These are phyloP conservation scores for Fusarium luffae DNA, from an alignment of 2,329 filamentous ascomycete genomes.

Conservation along the genomic window DNA sequence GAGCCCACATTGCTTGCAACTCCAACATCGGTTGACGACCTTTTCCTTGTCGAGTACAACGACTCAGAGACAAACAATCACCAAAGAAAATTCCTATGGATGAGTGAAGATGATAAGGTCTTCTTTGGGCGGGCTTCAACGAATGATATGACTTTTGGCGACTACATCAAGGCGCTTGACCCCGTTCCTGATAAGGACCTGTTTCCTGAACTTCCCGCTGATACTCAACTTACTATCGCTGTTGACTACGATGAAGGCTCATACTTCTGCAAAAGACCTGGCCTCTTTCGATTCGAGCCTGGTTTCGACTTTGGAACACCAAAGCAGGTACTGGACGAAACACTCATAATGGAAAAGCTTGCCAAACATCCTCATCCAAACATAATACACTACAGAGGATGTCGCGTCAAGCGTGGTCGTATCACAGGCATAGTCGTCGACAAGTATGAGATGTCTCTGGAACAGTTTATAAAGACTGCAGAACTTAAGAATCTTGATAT, in stretches of 20 bases:
- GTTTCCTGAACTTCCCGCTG: not conserved
- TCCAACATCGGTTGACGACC: not conserved
- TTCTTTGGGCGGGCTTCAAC: not conserved
- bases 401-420: not conserved
- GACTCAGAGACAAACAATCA: not conserved
- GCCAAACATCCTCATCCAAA: not conserved
- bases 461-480: not conserved
- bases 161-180: not conserved
- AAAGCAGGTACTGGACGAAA: not conserved
- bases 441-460: not conserved
- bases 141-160: not conserved
- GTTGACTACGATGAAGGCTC: not conserved
- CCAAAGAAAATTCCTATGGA: not conserved
- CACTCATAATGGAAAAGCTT: not conserved
- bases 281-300: not conserved
- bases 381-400: not conserved
- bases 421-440: not conserved
- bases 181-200: not conserved
- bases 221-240: not conserved
- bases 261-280: not conserved
- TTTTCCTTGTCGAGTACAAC: not conserved
- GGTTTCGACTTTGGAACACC: not conserved
- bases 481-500: not conserved
- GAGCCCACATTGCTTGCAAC: not conserved
- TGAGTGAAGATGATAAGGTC: not conserved